These are phyloP conservation scores for Agroathelia rolfsii DNA, from an alignment of 1,284 basidiomycete genomes.

Conservation along the genomic window DNA sequence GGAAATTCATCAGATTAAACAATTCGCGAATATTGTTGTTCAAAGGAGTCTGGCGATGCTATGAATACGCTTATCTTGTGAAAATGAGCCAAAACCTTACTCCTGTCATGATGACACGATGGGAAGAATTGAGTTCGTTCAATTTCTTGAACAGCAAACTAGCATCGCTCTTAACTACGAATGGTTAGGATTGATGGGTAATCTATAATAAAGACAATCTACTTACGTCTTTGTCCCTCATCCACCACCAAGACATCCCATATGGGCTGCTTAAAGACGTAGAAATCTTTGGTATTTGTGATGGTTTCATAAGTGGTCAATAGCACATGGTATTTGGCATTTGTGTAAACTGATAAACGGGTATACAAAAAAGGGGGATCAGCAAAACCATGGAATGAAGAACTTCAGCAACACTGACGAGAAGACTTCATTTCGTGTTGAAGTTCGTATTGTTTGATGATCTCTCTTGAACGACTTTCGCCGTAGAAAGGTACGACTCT, in stretches of 20 bases:
- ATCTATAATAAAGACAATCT: conserved; percentile 1
- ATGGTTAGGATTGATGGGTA: conserved; percentile 3
- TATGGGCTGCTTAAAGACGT: conserved; percentile 72
- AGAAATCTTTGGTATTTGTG: conserved; percentile 56
- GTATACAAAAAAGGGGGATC: too few relatives aligned
- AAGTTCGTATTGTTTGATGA: conserved; percentile 79
- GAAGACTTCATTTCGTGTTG: conserved; percentile 43
- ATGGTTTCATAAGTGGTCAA: conserved; percentile 85
- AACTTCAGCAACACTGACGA: too few relatives aligned
- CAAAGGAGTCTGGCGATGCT: conserved; percentile 64
- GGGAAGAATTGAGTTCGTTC: conserved; percentile 68
- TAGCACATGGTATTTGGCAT: conserved; percentile 75
- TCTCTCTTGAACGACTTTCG: conserved; percentile 66
- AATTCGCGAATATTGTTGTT: conserved; percentile 96
- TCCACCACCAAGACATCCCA: conserved; percentile 93
- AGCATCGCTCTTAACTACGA: conserved; percentile 69
- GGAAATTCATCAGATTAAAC: conserved; percentile 92
- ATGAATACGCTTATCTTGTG: conserved; percentile 6
- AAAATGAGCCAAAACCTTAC: conserved; percentile 25
- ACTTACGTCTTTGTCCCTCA: conserved; percentile 84
- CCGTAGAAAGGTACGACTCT: conserved; percentile 79
- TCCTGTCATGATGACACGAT: conserved; percentile 89
- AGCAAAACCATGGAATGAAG: too few relatives aligned
- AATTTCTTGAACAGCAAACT: conserved; percentile 79
- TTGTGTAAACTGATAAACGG: too few relatives aligned